Base-by-base conservation (phyloP, 2,329 filamentous ascomycete species). In the Graphilbum fragrans region DNA sequence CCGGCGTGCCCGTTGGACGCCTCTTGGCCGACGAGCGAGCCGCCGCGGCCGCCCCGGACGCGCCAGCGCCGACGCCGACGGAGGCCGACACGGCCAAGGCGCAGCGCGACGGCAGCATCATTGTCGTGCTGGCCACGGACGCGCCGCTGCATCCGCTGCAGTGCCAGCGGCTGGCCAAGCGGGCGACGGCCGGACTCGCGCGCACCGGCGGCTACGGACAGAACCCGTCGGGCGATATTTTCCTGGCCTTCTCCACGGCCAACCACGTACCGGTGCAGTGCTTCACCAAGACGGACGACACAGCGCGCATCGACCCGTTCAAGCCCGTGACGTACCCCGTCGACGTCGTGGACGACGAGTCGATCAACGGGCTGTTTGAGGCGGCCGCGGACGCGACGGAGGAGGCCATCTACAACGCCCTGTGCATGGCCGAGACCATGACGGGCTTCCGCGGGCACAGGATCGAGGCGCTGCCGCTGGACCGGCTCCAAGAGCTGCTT, bases 141-240 rank as follows among this genome's bases (percentile, higher is more conserved):
- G 52, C 52, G 35, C 55, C 55, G 17, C 54, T 58, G 44, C 55
- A 55, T 41, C 59, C 64, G 22, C 55, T 58, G 22, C 63, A 66
- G 41, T 55, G 52, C 32, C 51, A 55, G 45, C 49, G 55, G 23
- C 45, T 58, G 9, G 56, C 57, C 14, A 54, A 51, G 45, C 43
- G 54, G 18, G 50, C 76, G 1, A 77, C 75, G 0, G 68, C 80
- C 2, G 77, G 80, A 0, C 55, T 83, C 1, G 62, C 70, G 5
- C 65, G 70, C 43, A 75, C 79, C 0, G 77, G 77, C 3, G 74
- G 76, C 2, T 72, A 73, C 45, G 77, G 75, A 0, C 64, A 67
- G 35, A 81, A 80, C 47, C 66, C 65, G 11, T 80, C 74, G 0
- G 79, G 78, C 0, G 78, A 83, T 45, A 73, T 83, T 44, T 80